Base-by-base conservation (phyloP, 495 filamentous ascomycete genomes). In the Choiromyces venosus region DNA sequence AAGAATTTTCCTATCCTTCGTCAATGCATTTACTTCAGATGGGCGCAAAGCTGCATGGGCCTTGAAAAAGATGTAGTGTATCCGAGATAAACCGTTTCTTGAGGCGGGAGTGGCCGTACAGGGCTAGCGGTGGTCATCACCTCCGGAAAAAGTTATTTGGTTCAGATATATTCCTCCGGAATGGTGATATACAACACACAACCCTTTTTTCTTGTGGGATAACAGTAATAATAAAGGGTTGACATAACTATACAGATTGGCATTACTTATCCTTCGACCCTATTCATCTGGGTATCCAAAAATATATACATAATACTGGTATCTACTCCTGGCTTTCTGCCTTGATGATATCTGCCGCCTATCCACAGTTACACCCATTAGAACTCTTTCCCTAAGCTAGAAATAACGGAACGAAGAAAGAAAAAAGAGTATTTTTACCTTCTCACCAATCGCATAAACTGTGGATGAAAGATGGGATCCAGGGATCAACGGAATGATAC, bases 371-470 rank as follows among this genome's bases (percentile, higher is more conserved):
- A 33, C 44, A 39, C 25, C 37, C 8, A 37, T 82, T 70, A 81
- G 72, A 44, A 74, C 7, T 56, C 29, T 46, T 40, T n/a, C 37
- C 38, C 25, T 46, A 10, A 1, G 8, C 5, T 18, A 29, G 40
- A 25, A 29, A 39, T 14, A 18, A 37, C 21, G 9, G 66, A 35
- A 21, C 21, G 9, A 35, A 40, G 2, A n/a, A 18, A 18, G 0
- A 46, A 68, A 52, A 78, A 21, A 0, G 9, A 37, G 65, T 10
- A 18, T 75, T 68, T n/a, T 25, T 70, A 84, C 87, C 81, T 84
- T 86, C 76, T 90, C 88, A 2, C 87, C 88, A 73, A 91, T 78
- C 0, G 87, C 88, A 77, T 90, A 91, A 6, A 88, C 80, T 0
- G 85, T 87, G 1, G 85, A 80, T 37, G 83, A 83, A 37, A 85